Conservation (phyloP, 768 basidiomycete genomes). For the Tylopilus rubrobrunneus region DNA sequence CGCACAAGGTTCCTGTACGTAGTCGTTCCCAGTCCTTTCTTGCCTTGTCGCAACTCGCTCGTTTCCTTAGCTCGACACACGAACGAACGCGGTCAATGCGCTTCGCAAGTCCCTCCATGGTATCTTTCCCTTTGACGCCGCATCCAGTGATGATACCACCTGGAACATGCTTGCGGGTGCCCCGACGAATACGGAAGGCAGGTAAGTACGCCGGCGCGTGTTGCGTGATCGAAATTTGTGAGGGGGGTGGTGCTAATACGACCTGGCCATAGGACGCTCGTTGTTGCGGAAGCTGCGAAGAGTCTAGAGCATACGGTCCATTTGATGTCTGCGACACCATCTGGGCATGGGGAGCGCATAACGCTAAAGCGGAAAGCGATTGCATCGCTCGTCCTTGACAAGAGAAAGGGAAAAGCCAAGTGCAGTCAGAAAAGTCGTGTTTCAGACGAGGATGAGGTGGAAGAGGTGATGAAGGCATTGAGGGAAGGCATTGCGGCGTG, state of each 20-base stretch:
- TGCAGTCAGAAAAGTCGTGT: no score
- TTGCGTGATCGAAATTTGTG: background rate
- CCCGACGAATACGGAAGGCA: slow-evolving; percentile 16
- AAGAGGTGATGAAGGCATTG: slow-evolving; percentile 14
- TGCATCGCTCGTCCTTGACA: slow-evolving; percentile 19
- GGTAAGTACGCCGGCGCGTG: slow-evolving; percentile 15
- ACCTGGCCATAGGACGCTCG: slow-evolving; percentile 32
- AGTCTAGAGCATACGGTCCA: slow-evolving; percentile 46
- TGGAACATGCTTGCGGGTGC: slow-evolving; percentile 27
- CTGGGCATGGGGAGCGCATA: slow-evolving; percentile 46
- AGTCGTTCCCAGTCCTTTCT: background rate
- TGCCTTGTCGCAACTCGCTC: background rate
- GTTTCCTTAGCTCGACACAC: slow-evolving; percentile 29
- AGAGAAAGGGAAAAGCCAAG: background rate
- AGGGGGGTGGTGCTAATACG: background rate
- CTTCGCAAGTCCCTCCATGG: slow-evolving; percentile 39
- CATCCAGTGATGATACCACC: slow-evolving; percentile 5
- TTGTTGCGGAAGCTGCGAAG: slow-evolving; percentile 41
- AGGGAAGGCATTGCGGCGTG: slow-evolving; percentile 2
- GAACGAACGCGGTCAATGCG: slow-evolving; percentile 35
- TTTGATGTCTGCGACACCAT: slow-evolving; percentile 46
- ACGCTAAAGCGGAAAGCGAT: slow-evolving; percentile 33
- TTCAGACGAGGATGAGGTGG: slow-evolving; percentile 1
- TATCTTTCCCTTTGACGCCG: slow-evolving; percentile 14
- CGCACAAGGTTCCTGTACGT: slow-evolving; percentile 41